Conservation (phyloP, 306 rosid species). For the Lupinus albus region DNA sequence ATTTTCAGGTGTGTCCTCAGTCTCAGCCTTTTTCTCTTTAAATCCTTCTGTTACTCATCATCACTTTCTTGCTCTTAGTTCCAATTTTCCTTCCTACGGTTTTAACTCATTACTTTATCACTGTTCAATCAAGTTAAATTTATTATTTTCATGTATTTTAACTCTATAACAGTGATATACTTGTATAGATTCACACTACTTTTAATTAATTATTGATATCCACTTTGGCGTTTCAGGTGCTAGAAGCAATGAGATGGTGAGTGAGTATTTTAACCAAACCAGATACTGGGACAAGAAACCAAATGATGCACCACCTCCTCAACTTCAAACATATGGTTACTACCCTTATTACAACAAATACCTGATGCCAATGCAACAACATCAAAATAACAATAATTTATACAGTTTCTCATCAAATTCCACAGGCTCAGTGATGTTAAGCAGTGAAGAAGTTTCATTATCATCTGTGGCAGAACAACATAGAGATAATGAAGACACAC, state of each 20-base stretch:
- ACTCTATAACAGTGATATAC: conserved; percentile 2
- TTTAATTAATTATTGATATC: background rate
- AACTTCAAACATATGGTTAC: conserved; percentile 21
- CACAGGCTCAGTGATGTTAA: conserved; percentile 36
- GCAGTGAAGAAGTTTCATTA: conserved; percentile 56
- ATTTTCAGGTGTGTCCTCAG: conserved; percentile 54
- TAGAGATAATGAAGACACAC: conserved; percentile 38
- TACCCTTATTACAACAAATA: conserved; percentile 37
- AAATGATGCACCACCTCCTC: conserved; percentile 34
- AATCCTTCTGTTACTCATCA: background rate
- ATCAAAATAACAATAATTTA: conserved; percentile 38
- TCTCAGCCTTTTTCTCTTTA: background rate
- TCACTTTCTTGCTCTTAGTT: background rate
- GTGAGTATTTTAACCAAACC: conserved; percentile 33
- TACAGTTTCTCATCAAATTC: conserved; percentile 51
- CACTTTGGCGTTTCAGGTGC: conserved; percentile 43
- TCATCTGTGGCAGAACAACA: conserved; percentile 51
- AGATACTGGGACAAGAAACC: conserved; percentile 48
- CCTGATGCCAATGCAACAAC: conserved; percentile 49
- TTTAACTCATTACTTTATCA: background rate
- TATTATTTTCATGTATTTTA: background rate
- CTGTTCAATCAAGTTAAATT: conserved; percentile 20
- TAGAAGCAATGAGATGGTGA: conserved; percentile 50
- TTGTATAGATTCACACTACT: background rate
- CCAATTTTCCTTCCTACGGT: background rate